Base-by-base conservation (phyloP, 2,329 filamentous ascomycete species). In the Fusarium dlaminii region DNA sequence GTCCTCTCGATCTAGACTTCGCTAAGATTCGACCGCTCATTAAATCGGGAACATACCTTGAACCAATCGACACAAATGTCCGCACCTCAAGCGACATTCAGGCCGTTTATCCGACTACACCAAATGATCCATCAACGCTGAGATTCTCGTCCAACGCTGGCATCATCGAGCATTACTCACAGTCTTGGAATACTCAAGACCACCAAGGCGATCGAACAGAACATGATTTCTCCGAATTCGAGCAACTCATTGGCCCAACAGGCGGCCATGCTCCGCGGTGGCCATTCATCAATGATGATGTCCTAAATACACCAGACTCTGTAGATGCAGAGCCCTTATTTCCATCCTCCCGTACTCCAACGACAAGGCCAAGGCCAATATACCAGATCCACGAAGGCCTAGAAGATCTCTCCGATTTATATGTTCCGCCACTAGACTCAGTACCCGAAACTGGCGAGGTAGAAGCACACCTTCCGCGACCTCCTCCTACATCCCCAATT, bases 251-350 rank as follows among this genome's bases (percentile, higher is more conserved):
- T 24, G 58, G 45, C 9, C 24, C 68, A 20, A 60, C 24, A n/a
- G 36, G n/a, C 20, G 27, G 39, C 6, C 42, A 64, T 9, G 48
- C 63, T 32, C 68, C 70, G 5, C 65, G 68, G 7, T 72, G 70
- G 70, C 70, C 70, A 22, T 72, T 72, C 34, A 72, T 72, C 56
- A 72, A 64, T 20, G 64, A 72, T 17, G 70, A 72, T 22, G 34
- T 51, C 18, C 37, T 72, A 24, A 70, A 58, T 5, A 65, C 51
- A 15, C 59, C 51, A 2, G 45, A 43, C 17, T 65, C 66, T 3
- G 20, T 34, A 22, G 58, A 70, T 3, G 12, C 24, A 18, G 66
- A 64, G 29, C 66, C 58, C 12, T 48, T 70, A 0, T 58, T 70
- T 17, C 51, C 52, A 15, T 5, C 51, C 5, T 22, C 66, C 3